Evolutionary conservation across 352 stramenopile species (phyloP).

Genomic region (Phytophthora sp.): DNA sequence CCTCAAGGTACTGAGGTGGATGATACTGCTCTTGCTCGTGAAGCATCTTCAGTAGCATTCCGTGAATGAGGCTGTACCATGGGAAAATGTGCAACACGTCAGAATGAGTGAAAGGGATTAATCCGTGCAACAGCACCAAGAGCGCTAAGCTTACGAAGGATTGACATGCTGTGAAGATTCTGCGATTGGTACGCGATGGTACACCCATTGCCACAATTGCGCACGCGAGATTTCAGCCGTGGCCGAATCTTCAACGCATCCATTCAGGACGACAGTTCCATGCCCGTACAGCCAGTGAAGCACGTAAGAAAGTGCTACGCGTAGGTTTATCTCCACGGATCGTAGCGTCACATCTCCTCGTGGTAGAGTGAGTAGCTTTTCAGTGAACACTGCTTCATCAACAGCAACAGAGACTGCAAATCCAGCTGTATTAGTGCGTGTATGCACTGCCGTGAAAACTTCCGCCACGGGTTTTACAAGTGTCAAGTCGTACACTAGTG

Average conservation of each 20-base stretch:
- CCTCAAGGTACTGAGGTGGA: constrained; percentile 47
- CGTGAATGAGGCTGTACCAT: constrained; percentile 49
- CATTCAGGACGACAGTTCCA: constrained; percentile 92
- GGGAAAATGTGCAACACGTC: constrained; percentile 2
- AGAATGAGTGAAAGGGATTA: background rate
- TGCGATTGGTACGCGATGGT: constrained; percentile 58
- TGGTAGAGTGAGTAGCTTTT: constrained; percentile 62
- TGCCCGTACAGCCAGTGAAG: constrained; percentile 91
- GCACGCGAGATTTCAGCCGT: constrained; percentile 94
- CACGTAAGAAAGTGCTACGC: constrained; percentile 90
- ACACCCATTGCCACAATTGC: constrained; percentile 91
- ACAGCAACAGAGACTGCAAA: constrained; percentile 2
- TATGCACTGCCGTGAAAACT: constrained; percentile 26
- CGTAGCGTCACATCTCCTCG: constrained; percentile 70
- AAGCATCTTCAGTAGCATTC: constrained; percentile 50
- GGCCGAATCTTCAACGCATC: constrained; percentile 94
- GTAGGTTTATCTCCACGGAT: constrained; percentile 87
- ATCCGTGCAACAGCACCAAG: background rate
- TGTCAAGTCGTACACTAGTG: constrained; percentile 93
- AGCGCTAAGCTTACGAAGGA: constrained; percentile 41
- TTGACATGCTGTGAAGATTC: constrained; percentile 35
- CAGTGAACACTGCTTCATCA: constrained; percentile 48
- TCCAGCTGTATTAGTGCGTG: background rate
- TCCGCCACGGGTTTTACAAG: constrained; percentile 79
- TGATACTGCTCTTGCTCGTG: constrained; percentile 32